Conservation (phyloP, 345 rosid species). For the Erodium maritimum region DNA sequence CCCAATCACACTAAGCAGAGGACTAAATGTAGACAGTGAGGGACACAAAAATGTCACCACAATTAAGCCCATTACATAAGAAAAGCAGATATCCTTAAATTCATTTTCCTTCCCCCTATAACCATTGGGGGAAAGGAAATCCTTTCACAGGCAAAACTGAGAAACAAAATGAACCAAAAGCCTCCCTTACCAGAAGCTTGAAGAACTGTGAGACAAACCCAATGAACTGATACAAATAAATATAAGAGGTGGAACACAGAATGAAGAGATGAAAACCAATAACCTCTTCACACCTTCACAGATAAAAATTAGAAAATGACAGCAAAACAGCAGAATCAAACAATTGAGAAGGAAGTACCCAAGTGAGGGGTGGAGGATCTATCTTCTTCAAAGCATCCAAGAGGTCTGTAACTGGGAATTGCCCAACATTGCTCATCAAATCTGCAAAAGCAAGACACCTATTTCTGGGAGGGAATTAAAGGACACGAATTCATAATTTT, state of each 20-base stretch:
- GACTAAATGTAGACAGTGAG: not conserved
- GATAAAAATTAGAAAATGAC: not conserved
- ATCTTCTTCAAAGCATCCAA: conserved; percentile 54
- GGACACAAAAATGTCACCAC: not conserved
- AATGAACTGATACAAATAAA: not conserved
- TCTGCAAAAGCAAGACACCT: not conserved
- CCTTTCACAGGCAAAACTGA: not conserved
- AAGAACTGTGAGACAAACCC: not conserved
- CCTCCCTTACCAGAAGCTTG: not conserved
- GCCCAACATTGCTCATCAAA: conserved; percentile 1
- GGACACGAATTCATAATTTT: not conserved
- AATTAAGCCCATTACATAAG: not conserved
- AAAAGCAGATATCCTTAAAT: not conserved
- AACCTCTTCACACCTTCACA: conserved; percentile 69
- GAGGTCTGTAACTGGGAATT: conserved; percentile 23
- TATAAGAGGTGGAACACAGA: not conserved
- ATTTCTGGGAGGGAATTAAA: not conserved
- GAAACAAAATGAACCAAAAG: not conserved
- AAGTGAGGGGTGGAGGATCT: conserved; percentile 52
- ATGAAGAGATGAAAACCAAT: not conserved
- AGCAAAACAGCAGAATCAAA: not conserved
- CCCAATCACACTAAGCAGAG: not conserved
- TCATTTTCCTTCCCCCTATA: not conserved
- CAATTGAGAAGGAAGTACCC: conserved; percentile 23
- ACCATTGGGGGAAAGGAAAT: not conserved